Conservation (phyloP, 1,284 basidiomycete species). For the Austroboletus niveus region DNA sequence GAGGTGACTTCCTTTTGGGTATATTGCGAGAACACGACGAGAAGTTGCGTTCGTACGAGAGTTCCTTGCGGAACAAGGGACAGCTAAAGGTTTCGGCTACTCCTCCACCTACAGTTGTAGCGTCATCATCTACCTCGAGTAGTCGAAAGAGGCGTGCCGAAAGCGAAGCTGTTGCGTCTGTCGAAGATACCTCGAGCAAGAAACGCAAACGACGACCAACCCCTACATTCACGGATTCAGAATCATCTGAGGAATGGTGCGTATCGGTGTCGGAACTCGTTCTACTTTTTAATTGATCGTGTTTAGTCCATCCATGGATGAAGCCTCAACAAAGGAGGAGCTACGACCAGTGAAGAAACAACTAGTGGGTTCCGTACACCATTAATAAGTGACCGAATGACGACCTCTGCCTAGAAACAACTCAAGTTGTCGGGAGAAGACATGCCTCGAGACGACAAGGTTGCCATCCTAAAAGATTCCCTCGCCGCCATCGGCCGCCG, state of each 20-base stretch:
- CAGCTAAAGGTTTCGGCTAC: conserved; percentile 65
- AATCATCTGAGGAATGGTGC: conserved; percentile 84
- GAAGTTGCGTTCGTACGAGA: conserved; percentile 83
- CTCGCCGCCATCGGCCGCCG: conserved; percentile 91
- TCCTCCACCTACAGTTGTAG: conserved; percentile 63
- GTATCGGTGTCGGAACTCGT: conserved; percentile 27
- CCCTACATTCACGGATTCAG: conserved; percentile 90
- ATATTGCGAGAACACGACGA: conserved; percentile 91
- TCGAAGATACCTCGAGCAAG: conserved; percentile 63
- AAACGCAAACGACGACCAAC: conserved; percentile 87
- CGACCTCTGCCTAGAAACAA: conserved; percentile 69
- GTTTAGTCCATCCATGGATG: conserved; percentile 91
- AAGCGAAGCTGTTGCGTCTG: conserved; percentile 76
- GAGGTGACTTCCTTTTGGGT: conserved; percentile 92
- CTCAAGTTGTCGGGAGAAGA: conserved; percentile 91
- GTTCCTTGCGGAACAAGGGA: conserved; percentile 62
- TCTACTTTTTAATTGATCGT: conserved; percentile 3
- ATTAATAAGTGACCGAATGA: background rate
- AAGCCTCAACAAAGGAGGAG: conserved; percentile 91
- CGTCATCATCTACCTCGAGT: conserved; percentile 62
- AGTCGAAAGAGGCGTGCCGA: conserved; percentile 72
- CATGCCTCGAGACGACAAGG: conserved; percentile 92
- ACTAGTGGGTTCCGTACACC: conserved; percentile 54
- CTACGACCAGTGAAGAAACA: conserved; percentile 96
- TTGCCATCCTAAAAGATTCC: conserved; percentile 93